Base-by-base conservation (phyloP, 2,329 filamentous ascomycete species). In the Aureobasidium vineae region DNA sequence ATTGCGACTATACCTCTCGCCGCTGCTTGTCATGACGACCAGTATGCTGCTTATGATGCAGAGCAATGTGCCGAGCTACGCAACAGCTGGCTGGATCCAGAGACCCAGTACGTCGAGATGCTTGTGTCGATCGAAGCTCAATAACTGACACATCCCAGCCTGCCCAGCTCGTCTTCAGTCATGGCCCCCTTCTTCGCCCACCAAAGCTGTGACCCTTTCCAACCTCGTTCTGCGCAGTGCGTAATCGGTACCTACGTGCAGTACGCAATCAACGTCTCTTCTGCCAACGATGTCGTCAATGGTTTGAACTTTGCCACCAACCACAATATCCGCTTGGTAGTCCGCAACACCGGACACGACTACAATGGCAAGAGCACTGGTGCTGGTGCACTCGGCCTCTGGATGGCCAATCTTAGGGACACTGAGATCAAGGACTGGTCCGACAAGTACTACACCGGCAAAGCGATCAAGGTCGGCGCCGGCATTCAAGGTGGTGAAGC, bases 351-450 rank as follows among this genome's bases (percentile, higher is more conserved):
- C 0, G 79, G 79, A 3, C 79, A 81, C 60, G 77, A 79, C 70
- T 75, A 74, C 68, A 77, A 83, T 38, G 88, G 87, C 47, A 84
- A 85, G 49, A 86, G 84, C 0, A 86, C 86, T 0, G 88, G 87
- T n/a, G 82, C 82, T 26, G 86, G 86, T 1, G 79, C 83, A 0
- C 73, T 87, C 3, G 79, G 81, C 4, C 77, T 88, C 61, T 87
- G 86, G 81, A 86, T 81, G 10, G 84, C 86, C 67, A 74, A 80
- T 68, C 79, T 87, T 64, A 82, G 85, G 71, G 75, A 79, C 31
- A 79, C 81, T 68, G 61, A 74, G 1, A 82, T 84, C 69, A 63
- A 61, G 40, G 73, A 79, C 70, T 83, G 78, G 56, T 73, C 74
- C 5, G 73, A 77, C 23, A 15, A 70, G 1, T 67, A 75, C 40